These are phyloP conservation scores for Solanum chacoense DNA, from an alignment of 305 asterid genomes.

Conservation along the genomic window DNA sequence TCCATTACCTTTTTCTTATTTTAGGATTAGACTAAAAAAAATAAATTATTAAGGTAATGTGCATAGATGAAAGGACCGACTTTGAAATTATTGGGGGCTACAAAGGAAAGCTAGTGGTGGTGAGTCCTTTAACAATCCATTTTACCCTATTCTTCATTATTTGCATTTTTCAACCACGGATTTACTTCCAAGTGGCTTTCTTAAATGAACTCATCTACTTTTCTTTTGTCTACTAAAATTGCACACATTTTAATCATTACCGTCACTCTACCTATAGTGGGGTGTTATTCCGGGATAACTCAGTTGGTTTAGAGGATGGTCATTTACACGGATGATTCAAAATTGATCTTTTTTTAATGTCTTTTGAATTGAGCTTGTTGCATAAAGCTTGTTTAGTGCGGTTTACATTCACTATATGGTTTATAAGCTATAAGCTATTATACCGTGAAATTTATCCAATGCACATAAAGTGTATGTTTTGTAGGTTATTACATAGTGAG, in stretches of 20 bases:
- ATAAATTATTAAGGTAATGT: neutral
- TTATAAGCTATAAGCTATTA: no score
- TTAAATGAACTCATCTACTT: neutral
- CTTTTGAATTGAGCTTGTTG: accelerated
- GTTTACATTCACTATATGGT: accelerated
- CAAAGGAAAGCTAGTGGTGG: neutral
- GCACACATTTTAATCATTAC: neutral
- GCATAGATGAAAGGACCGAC: neutral
- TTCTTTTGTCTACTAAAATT: neutral
- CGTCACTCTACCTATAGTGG: neutral
- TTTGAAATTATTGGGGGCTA: neutral
- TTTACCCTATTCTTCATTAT: neutral
- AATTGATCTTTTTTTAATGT: accelerated
- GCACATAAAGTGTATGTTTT: no score
- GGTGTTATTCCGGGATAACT: neutral
- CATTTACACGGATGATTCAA: no score
- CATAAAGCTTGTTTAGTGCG: no score
- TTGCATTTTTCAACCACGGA: neutral
- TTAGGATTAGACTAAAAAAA: neutral
- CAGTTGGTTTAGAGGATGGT: no score
- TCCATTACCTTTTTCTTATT: neutral
- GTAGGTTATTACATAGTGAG: no score
- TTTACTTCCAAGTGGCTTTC: neutral
- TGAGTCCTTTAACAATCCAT: neutral
- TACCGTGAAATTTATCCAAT: accelerated